Evolutionary conservation across 768 basidiomycete species (phyloP), one percentile per base, ranked within the genome.

Genomic region (Kwoniella shandongensis): DNA sequence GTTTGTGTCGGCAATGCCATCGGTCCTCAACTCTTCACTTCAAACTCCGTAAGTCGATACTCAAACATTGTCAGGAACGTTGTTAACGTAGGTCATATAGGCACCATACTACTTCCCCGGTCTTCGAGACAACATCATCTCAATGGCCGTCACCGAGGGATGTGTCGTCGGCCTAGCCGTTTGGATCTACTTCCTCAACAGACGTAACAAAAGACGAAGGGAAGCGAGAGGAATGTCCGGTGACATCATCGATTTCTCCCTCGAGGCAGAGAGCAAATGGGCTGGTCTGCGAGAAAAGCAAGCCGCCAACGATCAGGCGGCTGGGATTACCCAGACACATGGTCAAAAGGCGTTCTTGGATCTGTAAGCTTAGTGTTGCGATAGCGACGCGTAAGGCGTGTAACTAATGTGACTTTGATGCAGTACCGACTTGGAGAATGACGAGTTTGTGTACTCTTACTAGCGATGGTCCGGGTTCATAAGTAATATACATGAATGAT

Each of bases 381-480:
- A 13, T 13, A 6, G 6, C 32, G 13, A 32, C 32, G 32, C 13
- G 32, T 13, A 6, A 32, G 32, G 13, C 7, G 13, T 32, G 32
- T n/a, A n/a, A n/a, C n/a, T n/a, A n/a, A n/a, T n/a, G n/a, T n/a
- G n/a, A n/a, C n/a, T n/a, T n/a, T n/a, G n/a, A n/a, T n/a, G 6
- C 32, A 32, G 32, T 32, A 57, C 55, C 12, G 72, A 73, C 46
- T 49, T 61, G 15, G 38, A 73, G 50, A 73, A 73, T 48, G 69
- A 69, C 44, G 69, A 70, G 41, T 73, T 70, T 29, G 50, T 66
- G 5, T 69, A 69, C 44, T 62, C 69, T 4, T 44, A 65, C 40
- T 72, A 45, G 42, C 11, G 49, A 32, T 32, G n/a, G n/a, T n/a
- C n/a, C n/a, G n/a, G n/a, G n/a, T n/a, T n/a, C n/a, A n/a, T n/a